A percentile compares a stretch with the other conserved stretches of the same genome.
These are phyloP conservation scores for cucumber (Cucumis sativus) DNA, from an alignment of 306 rosid species.

Conservation along the genomic window DNA sequence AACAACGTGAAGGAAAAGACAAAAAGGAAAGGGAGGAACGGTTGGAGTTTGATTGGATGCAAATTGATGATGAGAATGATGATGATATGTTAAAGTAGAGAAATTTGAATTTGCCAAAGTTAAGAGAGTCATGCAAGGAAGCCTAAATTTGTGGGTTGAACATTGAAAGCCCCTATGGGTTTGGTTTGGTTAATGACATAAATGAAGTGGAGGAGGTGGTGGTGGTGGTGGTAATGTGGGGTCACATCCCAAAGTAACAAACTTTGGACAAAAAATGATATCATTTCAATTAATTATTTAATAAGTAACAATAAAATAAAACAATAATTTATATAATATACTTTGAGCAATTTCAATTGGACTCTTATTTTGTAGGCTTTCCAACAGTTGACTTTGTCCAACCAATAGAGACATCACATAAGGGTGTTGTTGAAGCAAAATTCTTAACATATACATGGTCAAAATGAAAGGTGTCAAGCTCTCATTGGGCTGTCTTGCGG, in stretches of 20 bases:
- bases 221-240: background rate
- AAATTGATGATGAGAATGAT: background rate
- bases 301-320: background rate
- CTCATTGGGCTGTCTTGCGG: background rate
- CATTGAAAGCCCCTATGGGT: background rate
- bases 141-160: background rate
- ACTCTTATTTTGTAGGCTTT: slow-evolving; percentile 4
- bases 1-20: background rate
- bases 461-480: background rate
- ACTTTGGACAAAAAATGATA: background rate
- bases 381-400: slow-evolving; percentile 1
- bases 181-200: background rate
- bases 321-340: no score
- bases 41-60: background rate
- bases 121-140: background rate
- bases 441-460: background rate
- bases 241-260: slow-evolving; percentile 3
- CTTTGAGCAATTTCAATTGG: background rate
- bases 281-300: background rate
- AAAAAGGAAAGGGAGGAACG: no score
- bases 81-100: background rate
- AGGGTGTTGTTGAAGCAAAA: background rate
- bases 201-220: background rate
- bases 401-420: slow-evolving; percentile 1
- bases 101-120: background rate